A percentile compares a stretch with the other conserved stretches of the same genome.
These are phyloP conservation scores for Fomitopsis schrenkii DNA, from an alignment of 1,284 basidiomycete species.

Conservation along the genomic window DNA sequence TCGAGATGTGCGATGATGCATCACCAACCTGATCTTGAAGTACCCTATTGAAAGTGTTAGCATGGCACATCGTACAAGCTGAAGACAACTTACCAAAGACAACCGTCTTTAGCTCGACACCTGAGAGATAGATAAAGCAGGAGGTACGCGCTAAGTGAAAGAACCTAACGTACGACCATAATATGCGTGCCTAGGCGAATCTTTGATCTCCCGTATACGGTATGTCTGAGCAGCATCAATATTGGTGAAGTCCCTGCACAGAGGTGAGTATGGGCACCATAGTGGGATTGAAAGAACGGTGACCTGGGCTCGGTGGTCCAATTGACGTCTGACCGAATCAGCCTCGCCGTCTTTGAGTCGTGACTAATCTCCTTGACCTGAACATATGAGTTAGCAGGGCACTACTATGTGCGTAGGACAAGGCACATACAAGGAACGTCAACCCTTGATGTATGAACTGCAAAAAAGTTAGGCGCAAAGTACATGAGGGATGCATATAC, in stretches of 20 bases:
- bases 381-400: not conserved
- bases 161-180: constrained; percentile 59
- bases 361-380: constrained; percentile 82
- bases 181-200: constrained; percentile 55
- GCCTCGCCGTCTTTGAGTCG: constrained; percentile 70
- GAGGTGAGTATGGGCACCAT: not conserved
- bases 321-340: constrained; percentile 74
- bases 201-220: constrained; percentile 69
- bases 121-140: constrained; percentile 29
- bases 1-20: not conserved
- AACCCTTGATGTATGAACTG: constrained; percentile 83
- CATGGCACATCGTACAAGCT: constrained; percentile 4
- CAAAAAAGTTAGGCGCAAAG: not conserved
- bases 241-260: constrained; percentile 70
- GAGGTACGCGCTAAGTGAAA: not conserved
- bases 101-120: constrained; percentile 64
- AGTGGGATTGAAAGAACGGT: constrained; percentile 10
- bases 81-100: constrained; percentile 65
- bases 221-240: constrained; percentile 77
- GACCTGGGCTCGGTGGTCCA: constrained; percentile 80
- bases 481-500: constrained; percentile 18
- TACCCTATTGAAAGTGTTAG: constrained; percentile 23
- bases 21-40: constrained; percentile 51
- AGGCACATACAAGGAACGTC: constrained; percentile 58
- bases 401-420: not conserved